Percentiles rank a stretch among this genome's conserved stretches.
Conservation (phyloP, 2,329 filamentous ascomycete species). For the Mycosphaerelloides madeirae region DNA sequence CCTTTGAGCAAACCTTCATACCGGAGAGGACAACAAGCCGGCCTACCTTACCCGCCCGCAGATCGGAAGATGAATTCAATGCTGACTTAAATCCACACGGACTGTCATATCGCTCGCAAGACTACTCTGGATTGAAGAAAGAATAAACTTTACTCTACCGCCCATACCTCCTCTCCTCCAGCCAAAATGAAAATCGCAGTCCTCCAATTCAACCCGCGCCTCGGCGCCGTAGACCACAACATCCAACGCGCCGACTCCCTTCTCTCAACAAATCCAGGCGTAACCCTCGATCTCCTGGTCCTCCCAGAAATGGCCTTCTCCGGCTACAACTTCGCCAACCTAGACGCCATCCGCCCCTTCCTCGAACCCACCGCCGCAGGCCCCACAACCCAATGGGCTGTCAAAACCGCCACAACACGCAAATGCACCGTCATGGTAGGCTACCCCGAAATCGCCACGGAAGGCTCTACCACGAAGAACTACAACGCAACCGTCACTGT, state of each 20-base stretch:
- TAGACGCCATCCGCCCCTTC: slow-evolving; percentile 62
- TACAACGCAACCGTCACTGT: slow-evolving; percentile 60
- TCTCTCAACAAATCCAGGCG: slow-evolving; percentile 47
- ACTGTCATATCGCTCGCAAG: too few relatives aligned
- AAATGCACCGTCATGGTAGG: slow-evolving; percentile 66
- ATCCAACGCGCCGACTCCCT: slow-evolving; percentile 63
- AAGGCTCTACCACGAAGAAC: slow-evolving; percentile 21
- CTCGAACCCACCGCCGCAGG: slow-evolving; percentile 64
- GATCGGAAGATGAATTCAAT: too few relatives aligned
- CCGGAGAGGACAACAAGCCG: too few relatives aligned
- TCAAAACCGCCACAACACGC: slow-evolving; percentile 59
- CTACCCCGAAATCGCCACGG: slow-evolving; percentile 59
- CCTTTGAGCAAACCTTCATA: too few relatives aligned
- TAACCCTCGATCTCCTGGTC: slow-evolving; percentile 63
- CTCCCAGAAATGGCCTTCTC: slow-evolving; percentile 71
- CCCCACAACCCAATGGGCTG: slow-evolving; percentile 67
- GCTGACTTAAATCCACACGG: too few relatives aligned
- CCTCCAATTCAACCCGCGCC: slow-evolving; percentile 66
- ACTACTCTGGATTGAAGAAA: too few relatives aligned
- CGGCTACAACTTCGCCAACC: slow-evolving; percentile 74
- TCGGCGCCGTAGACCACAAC: slow-evolving; percentile 68
- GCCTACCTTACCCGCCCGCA: too few relatives aligned
- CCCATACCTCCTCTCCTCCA: too few relatives aligned
- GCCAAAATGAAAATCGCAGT: slow-evolving; percentile 62
- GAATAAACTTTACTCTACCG: too few relatives aligned